Evolutionary conservation across 208 protist genomes (phyloP).

Genomic region (Perkinsela sp.): DNA sequence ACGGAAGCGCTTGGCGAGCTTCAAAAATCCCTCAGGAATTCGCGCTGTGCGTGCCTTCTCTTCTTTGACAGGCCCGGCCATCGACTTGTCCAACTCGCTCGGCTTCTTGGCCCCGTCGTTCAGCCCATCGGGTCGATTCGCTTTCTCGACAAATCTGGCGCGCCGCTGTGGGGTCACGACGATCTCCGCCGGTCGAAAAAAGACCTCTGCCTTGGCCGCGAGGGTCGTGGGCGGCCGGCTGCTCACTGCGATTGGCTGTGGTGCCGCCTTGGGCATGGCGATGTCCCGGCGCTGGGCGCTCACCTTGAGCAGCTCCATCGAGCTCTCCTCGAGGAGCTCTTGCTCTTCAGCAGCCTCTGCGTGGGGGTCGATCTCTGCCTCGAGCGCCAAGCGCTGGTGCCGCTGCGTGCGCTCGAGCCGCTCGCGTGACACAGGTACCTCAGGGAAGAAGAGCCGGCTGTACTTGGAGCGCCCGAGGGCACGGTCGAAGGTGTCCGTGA

Average conservation of each 20-base stretch:
- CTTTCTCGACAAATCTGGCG: background rate
- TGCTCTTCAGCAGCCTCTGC: background rate
- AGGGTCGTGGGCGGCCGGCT: background rate
- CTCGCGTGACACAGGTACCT: background rate
- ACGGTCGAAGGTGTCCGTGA: background rate
- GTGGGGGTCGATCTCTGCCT: background rate
- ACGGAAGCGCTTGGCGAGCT: background rate
- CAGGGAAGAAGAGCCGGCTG: background rate
- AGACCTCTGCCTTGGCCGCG: background rate
- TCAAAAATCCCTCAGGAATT: background rate
- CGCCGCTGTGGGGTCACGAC: background rate
- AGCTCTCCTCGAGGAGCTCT: background rate
- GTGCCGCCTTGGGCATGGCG: background rate
- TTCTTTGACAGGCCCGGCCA: background rate
- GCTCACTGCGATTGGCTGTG: background rate
- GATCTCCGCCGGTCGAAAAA: background rate
- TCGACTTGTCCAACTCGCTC: background rate
- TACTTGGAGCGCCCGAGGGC: background rate
- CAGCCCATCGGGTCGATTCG: background rate
- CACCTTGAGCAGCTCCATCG: background rate
- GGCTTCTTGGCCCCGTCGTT: background rate
- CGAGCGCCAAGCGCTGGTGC: background rate
- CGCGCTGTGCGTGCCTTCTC: background rate
- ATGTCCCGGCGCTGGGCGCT: background rate
- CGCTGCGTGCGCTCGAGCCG: background rate